Base-by-base conservation (phyloP, 208 protist species). In the Tritrichomonas musculus region DNA sequence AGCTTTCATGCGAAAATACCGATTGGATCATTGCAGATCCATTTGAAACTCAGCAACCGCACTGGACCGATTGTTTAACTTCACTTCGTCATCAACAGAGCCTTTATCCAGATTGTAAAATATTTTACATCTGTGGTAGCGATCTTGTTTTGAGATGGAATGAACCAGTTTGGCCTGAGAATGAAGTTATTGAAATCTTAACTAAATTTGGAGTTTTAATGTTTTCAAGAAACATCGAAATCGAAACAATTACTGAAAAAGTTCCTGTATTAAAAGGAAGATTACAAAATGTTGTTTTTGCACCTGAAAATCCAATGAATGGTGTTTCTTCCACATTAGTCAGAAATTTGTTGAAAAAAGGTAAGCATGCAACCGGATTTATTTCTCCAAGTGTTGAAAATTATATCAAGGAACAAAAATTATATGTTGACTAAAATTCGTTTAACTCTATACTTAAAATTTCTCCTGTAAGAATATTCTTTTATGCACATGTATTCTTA, bases 81-180 rank as follows among this genome's bases (percentile, higher is more conserved):
- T 39, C 73, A 53, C 36, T 84, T 39, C 4, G 53, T 5, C 36
- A 84, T 53, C 27, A 39, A 47, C 20, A 53, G 4, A n/a, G 36
- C 27, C 25, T 0, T 39, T 84, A n/a, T 44, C 73, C 73, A 13
- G 73, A 84, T 84, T 84, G 41, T 20, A 33, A 25, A 30, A n/a
- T 84, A 25, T 84, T 84, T 20, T 14, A 39, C 3, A n/a, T 84
- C 0, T 84, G 73, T 84, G 73, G 73, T n/a, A 53, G 5, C 11
- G 73, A 84, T 84, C 53, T 84, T 2, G 44, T 84, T 5, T 20
- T 47, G 22, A 84, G 73, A 84, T 84, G 73, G 73, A 84, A 84
- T n/a, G 9, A 84, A 53, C 73, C 73, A 33, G 11, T 33, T 20
- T 84, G 73, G 73, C 5, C 2, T 22, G 41, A 49, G 8, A 44